A percentile compares a stretch with the other conserved stretches of the same genome.
Evolutionary conservation across 768 basidiomycete genomes (phyloP).

Genomic region (Crassisporium funariophilum): DNA sequence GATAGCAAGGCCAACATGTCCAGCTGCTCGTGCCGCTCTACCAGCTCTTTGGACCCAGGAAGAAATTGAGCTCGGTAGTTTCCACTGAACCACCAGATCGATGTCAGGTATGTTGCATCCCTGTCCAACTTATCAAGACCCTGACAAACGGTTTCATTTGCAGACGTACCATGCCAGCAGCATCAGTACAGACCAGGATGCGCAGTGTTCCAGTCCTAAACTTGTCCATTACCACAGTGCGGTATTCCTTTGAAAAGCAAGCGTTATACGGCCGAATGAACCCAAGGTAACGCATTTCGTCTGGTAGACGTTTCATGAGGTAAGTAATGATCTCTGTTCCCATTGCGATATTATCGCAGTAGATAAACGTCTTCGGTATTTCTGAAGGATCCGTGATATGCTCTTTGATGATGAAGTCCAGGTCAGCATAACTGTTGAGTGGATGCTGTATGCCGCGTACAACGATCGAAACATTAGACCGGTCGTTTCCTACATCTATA

Average conservation of each 20-base stretch:
- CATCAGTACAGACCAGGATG: conserved; percentile 37
- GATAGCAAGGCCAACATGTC: background rate
- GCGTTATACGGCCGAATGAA: conserved; percentile 32
- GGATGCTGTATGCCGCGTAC: conserved; percentile 36
- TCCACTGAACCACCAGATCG: no score
- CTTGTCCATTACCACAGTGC: conserved; percentile 21
- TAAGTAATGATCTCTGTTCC: conserved; percentile 28
- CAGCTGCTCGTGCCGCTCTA: background rate
- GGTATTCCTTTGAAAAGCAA: conserved; percentile 17
- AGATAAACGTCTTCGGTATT: conserved; percentile 31
- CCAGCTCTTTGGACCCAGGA: background rate
- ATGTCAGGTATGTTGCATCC: background rate
- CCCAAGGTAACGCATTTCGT: conserved; percentile 10
- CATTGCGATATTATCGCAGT: conserved; percentile 28
- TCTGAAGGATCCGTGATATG: conserved; percentile 8
- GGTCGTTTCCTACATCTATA: conserved; percentile 34
- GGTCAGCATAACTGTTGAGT: conserved; percentile 32
- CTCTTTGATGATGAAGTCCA: conserved; percentile 32
- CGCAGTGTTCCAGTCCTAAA: conserved; percentile 28
- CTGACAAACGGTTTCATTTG: no score
- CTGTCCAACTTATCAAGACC: no score
- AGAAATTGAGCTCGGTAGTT: background rate
- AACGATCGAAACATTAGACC: conserved; percentile 33
- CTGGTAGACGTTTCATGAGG: conserved; percentile 17
- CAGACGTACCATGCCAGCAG: conserved; percentile 34